Evolutionary conservation across 768 basidiomycete genomes (phyloP), one percentile per base, ranked within the genome.

Genomic region (Lyophyllum decastes): DNA sequence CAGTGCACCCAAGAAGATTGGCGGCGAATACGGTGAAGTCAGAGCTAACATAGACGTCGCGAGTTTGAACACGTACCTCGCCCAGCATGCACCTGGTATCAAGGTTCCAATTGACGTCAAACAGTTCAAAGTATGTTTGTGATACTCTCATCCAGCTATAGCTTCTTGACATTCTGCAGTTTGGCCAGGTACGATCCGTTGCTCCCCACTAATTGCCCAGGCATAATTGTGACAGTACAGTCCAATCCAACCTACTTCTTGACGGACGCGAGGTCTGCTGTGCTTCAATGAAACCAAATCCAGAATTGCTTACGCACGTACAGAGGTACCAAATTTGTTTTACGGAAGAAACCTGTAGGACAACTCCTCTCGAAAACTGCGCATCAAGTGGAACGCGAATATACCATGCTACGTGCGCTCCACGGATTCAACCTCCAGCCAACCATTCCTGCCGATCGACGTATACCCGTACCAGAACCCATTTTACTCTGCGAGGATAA

Each of bases 161-260:
- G 33, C 16, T 21, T 63, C 27, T 58, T 55, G 35, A 49, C 25
- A 45, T 22, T 12, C 16, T 52, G 14, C 52, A 95, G 92, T 94
- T 91, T 73, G 94, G 92, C 45, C 94, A 95, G 85, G 94, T 93
- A 72, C 66, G 78, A 56, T 43, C 49, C 19, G 25, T 33, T 35
- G 25, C 26, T 41, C 4, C 55, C 2, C 4, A 6, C n/a, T 9
- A 27, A 33, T 45, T 21, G 45, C 19, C 38, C 35, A n/a, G 19
- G n/a, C 24, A 30, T 49, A 54, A 59, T 30, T 24, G 30, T 40
- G 9, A 47, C 19, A 26, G 14, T 9, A 7, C 70, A 95, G 92
- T 94, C 94, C 8, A 99, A 99, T 68, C 96, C 96, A 0, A 98
- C 96, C 0, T 99, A 98, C 71, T 91, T 98, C 74, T 73, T 99